Base-by-base conservation (phyloP, 306 rosid genomes). In the Prunus armeniaca region DNA sequence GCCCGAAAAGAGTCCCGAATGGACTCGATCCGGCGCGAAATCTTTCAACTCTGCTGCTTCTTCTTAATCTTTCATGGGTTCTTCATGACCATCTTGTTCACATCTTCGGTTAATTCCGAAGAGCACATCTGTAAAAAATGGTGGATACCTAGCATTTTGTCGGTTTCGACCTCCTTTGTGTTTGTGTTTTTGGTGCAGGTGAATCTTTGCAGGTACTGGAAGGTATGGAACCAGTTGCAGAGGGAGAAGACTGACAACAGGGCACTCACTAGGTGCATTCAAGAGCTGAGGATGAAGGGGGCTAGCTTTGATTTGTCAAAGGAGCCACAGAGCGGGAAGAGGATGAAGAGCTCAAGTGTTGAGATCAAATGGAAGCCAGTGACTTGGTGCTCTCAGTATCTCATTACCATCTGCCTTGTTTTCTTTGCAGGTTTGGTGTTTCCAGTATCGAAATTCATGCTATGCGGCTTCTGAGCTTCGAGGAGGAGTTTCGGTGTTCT, bases 281-380 rank as follows among this genome's bases (percentile, higher is more conserved):
- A 86, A 65, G 99, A 95, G 79, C 71, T 92, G 85, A 92, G 97
- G 78, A 95, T 92, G 99, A 92, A 90, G 67, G 99, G 99, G 14
- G 85, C 87, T 3, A 89, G 96, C 82, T 95, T 92, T 66, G 96
- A 95, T 83, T 43, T 95, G 83, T 88, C 88, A 0, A 95, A 90
- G 64, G 93, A 88, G 78, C 93, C 93, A 1, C 74, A 75, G 4
- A 51, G 46, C 64, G 89, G 91, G 58, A 84, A 88, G 81, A 91
- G 83, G 84, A 88, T 95, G 93, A 95, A 92, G 78, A 95, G 99
- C 79, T 92, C 99, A 0, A 95, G 99, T 52, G 97, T 90, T 3
- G 99, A 92, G 85, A 88, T 92, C 81, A 90, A 88, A 30, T 95
- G 97, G 97, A 84, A 80, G 75, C 92, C 93, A 0, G 14, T 89